phyloP scores from a whole-genome alignment of 2,329 filamentous ascomycete genomes.

The Oidium heveae region DNA sequence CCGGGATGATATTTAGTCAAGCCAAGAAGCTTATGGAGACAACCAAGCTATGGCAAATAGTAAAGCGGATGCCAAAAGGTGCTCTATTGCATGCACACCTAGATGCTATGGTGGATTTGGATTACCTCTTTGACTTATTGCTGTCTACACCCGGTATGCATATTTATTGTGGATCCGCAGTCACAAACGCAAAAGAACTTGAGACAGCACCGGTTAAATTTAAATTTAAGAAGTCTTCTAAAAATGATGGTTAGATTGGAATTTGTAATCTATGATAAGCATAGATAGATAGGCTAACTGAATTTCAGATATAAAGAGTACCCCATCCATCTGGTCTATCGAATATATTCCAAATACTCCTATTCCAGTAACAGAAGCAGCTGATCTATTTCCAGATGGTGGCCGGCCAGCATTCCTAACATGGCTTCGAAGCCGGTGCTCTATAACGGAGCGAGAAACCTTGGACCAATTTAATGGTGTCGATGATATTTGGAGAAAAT shows the following conservation, averaged over 20 bases:
- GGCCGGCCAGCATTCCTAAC: conserved; percentile 45
- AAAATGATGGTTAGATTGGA: conserved; percentile 2
- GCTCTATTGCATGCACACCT: conserved; percentile 66
- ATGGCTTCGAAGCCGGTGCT: conserved; percentile 53
- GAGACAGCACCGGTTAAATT: conserved; percentile 35
- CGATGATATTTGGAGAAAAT: conserved; percentile 67
- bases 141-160: conserved; percentile 51
- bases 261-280: background rate
- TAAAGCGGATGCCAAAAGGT: conserved; percentile 73
- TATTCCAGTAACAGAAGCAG: conserved; percentile 26
- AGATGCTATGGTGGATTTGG: conserved; percentile 75
- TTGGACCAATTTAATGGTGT: conserved; percentile 61
- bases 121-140: conserved; percentile 49
- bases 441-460: conserved; percentile 46
- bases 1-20: conserved; percentile 81
- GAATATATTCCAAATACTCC: conserved; percentile 26
- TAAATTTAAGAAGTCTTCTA: conserved; percentile 24
- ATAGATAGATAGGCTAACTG: background rate
- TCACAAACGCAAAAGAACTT: conserved; percentile 27
- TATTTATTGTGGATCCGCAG: conserved; percentile 29
- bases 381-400: conserved; percentile 48
- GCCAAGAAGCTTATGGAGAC: conserved; percentile 69
- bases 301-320: conserved; percentile 6
- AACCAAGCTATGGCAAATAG: conserved; percentile 65
- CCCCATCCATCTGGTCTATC: conserved; percentile 36